Base-by-base conservation (phyloP, 176 grass and related monocot species). In the Musa troglodytarum region DNA sequence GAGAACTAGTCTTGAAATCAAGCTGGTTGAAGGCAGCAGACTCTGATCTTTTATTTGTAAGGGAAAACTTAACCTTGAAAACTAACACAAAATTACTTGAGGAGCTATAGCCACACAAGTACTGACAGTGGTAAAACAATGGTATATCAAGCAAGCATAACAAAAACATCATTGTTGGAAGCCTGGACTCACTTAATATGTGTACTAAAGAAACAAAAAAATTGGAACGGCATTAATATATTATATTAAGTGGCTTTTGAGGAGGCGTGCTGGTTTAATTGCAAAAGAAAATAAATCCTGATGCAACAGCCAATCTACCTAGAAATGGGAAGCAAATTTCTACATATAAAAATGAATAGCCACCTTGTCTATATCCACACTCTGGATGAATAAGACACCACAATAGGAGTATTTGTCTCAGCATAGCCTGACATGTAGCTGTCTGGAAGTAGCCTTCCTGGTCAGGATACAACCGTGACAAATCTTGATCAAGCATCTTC, bases 321-420 rank as follows among this genome's bases (percentile, higher is more conserved):
- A 26, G 64, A 14, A 65, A 84, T 28, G 12, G 75, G 71, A 50
- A 75, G 10, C 58, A 75, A 29, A 69, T 11, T 21, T 63, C 52
- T 78, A 65, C 79, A 81, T 14, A 84, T 0, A 28, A 34, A 70
- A 26, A 16, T 10, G 8, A 72, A 73, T 54, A 53, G 34, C 84
- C 87, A 82, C 95, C 95, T 94, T 99, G 90, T 75, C 87, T 85
- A 74, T 92, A 99, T 71, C 95, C 95, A 86, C 83, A 92, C 77
- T 99, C 85, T 82, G 95, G 85, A 86, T 99, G 86, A 68, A 78
- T 92, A 76, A 99, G 95, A 79, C 95, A 94, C 95, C 95, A 99
- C 55, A 91, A 85, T 22, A 99, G 69, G 65, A 99, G 83, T 85
- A 99, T 81, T 65, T 82, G 90, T 74, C 88, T 91, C 79, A 99